Conservation (phyloP, 2,329 filamentous ascomycete species). For the Chrysosporium keratinophilum region DNA sequence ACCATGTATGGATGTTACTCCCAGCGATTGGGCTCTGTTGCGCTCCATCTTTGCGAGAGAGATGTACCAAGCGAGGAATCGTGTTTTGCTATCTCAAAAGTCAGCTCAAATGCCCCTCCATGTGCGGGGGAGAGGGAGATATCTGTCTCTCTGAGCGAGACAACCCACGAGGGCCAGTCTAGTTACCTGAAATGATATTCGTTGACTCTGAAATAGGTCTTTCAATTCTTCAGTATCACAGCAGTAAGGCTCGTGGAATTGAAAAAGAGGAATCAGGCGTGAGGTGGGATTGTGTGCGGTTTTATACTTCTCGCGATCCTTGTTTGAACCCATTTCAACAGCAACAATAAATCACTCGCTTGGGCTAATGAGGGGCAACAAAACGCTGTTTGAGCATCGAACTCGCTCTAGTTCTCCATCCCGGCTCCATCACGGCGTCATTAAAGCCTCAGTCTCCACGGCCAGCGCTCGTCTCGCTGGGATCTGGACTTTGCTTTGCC, state of each 20-base stretch:
- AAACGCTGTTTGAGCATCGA: background rate
- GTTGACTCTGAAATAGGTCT: background rate
- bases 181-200: conserved; percentile 6
- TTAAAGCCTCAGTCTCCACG: background rate
- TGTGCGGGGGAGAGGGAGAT: background rate
- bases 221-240: background rate
- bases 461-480: too few species aligned
- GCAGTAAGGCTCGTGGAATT: background rate
- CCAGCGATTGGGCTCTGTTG: conserved; percentile 32
- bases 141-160: background rate
- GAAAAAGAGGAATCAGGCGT: background rate
- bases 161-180: background rate
- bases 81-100: background rate
- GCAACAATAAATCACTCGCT: background rate
- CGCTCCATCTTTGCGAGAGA: conserved; percentile 27
- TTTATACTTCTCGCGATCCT: background rate
- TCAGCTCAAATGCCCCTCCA: background rate
- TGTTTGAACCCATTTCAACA: background rate
- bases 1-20: conserved; percentile 31
- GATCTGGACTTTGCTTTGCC: too few species aligned
- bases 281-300: background rate
- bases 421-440: background rate
- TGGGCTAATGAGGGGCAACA: background rate
- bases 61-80: conserved; percentile 16
- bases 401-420: background rate